These are phyloP conservation scores for Colletotrichum tropicicola DNA, from an alignment of 2,329 filamentous ascomycete genomes.

Conservation along the genomic window DNA sequence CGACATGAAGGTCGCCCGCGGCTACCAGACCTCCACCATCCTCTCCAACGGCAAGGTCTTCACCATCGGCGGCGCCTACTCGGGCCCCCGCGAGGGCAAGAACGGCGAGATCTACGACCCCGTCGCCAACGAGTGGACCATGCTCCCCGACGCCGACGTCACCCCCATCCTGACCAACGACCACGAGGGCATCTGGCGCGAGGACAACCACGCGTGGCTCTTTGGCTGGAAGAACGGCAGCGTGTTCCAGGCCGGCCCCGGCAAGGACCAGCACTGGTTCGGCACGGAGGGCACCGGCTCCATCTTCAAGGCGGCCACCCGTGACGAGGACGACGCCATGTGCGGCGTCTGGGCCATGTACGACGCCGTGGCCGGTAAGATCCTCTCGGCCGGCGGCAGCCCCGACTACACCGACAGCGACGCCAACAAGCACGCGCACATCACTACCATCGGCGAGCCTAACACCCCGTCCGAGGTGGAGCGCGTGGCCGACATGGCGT, in stretches of 20 bases:
- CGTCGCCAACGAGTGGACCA: constrained; percentile 53
- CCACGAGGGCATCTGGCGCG: constrained; percentile 58
- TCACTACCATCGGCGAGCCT: constrained; percentile 55
- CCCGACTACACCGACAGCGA: constrained; percentile 52
- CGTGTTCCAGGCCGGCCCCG: constrained; percentile 65
- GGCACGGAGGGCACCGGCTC: constrained; percentile 52
- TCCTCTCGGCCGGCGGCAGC: constrained; percentile 60
- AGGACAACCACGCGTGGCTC: constrained; percentile 44
- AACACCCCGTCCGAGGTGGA: constrained; percentile 35
- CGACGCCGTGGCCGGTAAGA: constrained; percentile 65
- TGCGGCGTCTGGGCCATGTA: constrained; percentile 66
- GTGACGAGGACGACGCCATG: constrained; percentile 59
- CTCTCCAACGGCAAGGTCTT: constrained; percentile 64
- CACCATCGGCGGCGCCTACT: constrained; percentile 64
- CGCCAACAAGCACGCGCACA: constrained; percentile 53
- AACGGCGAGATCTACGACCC: constrained; percentile 65
- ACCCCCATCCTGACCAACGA: constrained; percentile 60
- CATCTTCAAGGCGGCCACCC: constrained; percentile 49
- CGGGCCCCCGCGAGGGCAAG: constrained; percentile 58
- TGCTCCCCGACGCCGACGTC: constrained; percentile 51
- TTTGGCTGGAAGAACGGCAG: constrained; percentile 54
- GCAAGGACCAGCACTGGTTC: constrained; percentile 66
- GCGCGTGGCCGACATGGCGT: constrained; percentile 43
- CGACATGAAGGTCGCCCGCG: constrained; percentile 56
- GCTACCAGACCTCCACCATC: constrained; percentile 61